Evolutionary conservation across 257 asterid species (phyloP).

Genomic region (Primulina huaijiensis): DNA sequence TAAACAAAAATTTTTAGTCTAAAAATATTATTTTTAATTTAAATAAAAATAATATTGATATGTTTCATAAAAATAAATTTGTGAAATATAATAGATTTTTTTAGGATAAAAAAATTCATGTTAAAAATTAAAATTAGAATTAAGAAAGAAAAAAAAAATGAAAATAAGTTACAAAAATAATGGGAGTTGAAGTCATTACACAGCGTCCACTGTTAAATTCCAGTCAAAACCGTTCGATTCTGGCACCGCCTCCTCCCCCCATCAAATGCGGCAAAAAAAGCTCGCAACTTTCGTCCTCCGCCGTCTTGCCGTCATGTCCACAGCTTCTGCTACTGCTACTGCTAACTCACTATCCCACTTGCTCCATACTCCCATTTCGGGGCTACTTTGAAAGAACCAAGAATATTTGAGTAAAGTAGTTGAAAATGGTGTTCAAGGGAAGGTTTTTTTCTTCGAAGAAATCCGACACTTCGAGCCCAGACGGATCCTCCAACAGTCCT

Average conservation of each 20-base stretch:
- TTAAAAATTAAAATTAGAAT: no score
- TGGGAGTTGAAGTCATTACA: not conserved
- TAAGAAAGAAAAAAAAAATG: no score
- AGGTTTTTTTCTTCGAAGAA: constrained; percentile 87
- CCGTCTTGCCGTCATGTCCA: not conserved
- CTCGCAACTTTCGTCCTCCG: not conserved
- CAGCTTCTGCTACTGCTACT: not conserved
- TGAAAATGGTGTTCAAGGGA: constrained; percentile 82
- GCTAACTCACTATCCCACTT: not conserved
- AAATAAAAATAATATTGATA: no score
- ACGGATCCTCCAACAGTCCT: constrained; percentile 87
- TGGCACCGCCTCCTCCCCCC: not conserved
- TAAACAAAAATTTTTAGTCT: no score
- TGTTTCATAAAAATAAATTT: no score
- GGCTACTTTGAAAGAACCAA: not conserved
- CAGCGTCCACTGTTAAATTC: not conserved
- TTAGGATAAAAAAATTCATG: no score
- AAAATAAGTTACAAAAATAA: no score
- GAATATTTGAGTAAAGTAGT: not conserved
- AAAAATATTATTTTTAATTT: no score
- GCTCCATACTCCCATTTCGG: not conserved
- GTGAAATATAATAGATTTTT: no score
- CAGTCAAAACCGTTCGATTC: not conserved
- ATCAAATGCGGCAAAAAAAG: not conserved
- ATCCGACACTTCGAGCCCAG: constrained; percentile 82